Evolutionary conservation across 352 stramenopile genomes (phyloP), one percentile per base, ranked within the genome.

Genomic region (Albugo candida): DNA sequence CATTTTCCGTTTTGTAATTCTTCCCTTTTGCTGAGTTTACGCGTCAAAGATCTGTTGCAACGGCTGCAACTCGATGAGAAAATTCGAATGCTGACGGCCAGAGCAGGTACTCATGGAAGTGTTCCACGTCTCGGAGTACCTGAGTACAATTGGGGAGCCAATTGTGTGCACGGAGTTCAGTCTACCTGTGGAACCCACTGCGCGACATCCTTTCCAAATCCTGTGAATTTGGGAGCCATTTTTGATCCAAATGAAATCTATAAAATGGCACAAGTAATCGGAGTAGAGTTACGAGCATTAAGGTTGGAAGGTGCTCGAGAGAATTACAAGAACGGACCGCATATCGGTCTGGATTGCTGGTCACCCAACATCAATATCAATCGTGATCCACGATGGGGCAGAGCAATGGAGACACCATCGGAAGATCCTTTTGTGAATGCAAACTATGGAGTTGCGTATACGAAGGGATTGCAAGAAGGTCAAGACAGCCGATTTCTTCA

Each of bases 311-410:
- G 70, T 5, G 75, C 75, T 0, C 53, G 64, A 8, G 75, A 87
- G 41, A 84, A 87, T 49, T 82, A 83, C 47, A 48, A 49, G 5
- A 36, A 44, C 0, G 74, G 69, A 11, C 66, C 57, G 52, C 75
- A 92, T 41, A 55, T 85, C 16, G 87, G 86, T 0, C 62, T 97
- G 17, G 93, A 92, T 43, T 96, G 78, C 59, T 97, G 82, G 78
- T 89, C 78, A 41, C 92, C 92, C 12, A 97, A 96, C 52, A 86
- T 97, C 47, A 97, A 97, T 59, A 83, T 97, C 46, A 92, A 94
- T 44, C 63, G 91, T 52, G 88, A 97, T 65, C 88, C 91, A 35
- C 65, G 88, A 43, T 97, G 86, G 86, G 92, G 92, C 8, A 62
- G 92, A 20, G 93, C 86, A 53, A 92, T 95, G 72, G 84, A 97